Percentiles rank a stretch among this genome's conserved stretches.
Evolutionary conservation across 106 monocot species (phyloP).

Genomic region (Allium sativum): DNA sequence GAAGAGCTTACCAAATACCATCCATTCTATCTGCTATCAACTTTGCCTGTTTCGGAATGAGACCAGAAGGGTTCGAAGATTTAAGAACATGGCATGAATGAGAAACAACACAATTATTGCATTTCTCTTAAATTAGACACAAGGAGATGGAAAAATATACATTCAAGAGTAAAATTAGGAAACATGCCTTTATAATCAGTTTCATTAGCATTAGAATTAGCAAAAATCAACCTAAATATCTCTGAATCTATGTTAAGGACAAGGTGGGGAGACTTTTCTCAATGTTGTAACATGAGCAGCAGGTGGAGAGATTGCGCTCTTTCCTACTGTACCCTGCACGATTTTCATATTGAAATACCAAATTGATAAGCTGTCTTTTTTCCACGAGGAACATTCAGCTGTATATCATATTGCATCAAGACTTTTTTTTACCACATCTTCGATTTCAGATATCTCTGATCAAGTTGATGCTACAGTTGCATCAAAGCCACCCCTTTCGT

Average conservation of each 20-base stretch:
- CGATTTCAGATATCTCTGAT: conserved; percentile 81
- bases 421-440: conserved; percentile 44
- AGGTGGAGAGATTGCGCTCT: conserved; percentile 32
- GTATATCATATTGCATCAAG: too few species aligned
- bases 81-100: conserved; percentile 82
- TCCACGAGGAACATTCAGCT: too few species aligned
- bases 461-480: conserved; percentile 37
- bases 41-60: conserved; percentile 89
- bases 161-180: background rate
- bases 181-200: conserved; percentile 75
- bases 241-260: conserved; percentile 58
- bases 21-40: conserved; percentile 82
- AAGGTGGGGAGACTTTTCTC: conserved; percentile 80
- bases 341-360: too few species aligned
- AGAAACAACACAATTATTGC: background rate
- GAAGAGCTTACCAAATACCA: conserved; percentile 62
- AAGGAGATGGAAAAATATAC: too few species aligned
- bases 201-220: conserved; percentile 45
- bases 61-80: conserved; percentile 74
- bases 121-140: too few species aligned
- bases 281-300: conserved; percentile 54
- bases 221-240: conserved; percentile 37
- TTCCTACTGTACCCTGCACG: conserved; percentile 47
- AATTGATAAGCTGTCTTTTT: too few species aligned
- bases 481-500: conserved; percentile 59